A percentile compares a stretch with the other conserved stretches of the same genome.
Evolutionary conservation across 2,329 filamentous ascomycete genomes (phyloP).

Genomic region (Calonectria honghensis): DNA sequence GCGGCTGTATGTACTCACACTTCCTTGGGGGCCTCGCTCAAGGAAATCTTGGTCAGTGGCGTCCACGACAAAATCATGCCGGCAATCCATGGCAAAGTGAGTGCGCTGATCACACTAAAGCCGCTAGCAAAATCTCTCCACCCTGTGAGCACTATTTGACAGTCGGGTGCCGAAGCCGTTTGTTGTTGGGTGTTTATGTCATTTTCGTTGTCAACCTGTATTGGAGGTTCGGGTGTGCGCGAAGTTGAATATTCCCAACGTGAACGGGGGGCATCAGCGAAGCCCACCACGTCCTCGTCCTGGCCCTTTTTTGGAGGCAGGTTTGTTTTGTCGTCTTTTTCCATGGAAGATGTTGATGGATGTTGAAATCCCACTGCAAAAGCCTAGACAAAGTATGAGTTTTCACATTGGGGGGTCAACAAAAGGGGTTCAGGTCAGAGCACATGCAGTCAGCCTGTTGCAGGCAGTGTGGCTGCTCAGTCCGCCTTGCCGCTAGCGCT

Average conservation of each 20-base stretch:
- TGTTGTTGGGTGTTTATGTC: neutral
- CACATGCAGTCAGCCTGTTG: slow-evolving; percentile 3
- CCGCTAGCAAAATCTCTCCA: neutral
- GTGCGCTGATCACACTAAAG: neutral
- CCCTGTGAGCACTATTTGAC: neutral
- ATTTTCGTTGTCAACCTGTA: neutral
- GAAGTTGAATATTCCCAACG: neutral
- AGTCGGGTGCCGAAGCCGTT: neutral
- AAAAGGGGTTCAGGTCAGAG: neutral
- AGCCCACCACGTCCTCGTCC: neutral
- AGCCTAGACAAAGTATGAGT: neutral
- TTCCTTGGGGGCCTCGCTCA: neutral
- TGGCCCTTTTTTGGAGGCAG: neutral
- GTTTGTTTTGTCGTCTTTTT: neutral
- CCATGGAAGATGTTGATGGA: neutral
- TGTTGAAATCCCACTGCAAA: neutral
- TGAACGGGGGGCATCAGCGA: neutral
- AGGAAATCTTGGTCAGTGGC: neutral
- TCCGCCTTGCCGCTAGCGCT: neutral
- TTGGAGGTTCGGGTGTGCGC: neutral
- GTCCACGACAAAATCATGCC: neutral
- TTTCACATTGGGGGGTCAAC: neutral
- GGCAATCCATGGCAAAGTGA: neutral
- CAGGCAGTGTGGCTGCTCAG: neutral
- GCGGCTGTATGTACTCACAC: neutral